A percentile compares a stretch with the other conserved stretches of the same genome.
Evolutionary conservation across 768 basidiomycete genomes (phyloP).

Genomic region (Dioszegia crocea): DNA sequence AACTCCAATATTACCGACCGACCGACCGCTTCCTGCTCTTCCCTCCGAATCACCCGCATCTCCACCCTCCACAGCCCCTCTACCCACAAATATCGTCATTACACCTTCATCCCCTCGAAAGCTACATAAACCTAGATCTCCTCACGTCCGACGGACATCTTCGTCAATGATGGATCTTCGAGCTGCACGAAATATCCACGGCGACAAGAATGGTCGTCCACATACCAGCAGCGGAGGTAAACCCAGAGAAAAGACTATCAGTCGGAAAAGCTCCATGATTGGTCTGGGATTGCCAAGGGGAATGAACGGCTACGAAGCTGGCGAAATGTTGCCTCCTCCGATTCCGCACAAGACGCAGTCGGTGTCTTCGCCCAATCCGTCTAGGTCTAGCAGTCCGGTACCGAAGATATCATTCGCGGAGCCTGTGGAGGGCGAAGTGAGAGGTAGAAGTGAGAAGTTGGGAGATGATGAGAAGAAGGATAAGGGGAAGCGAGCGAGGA

Average conservation of each 20-base stretch:
- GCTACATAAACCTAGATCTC: neutral
- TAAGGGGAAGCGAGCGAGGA: constrained; percentile 27
- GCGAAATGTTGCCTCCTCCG: constrained; percentile 15
- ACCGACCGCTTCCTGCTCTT: constrained; percentile 13
- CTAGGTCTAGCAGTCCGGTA: constrained; percentile 29
- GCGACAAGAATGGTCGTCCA: neutral
- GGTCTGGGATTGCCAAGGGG: constrained; percentile 35
- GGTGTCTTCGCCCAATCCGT: constrained; percentile 41
- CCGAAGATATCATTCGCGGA: constrained; percentile 36
- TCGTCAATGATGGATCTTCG: constrained; percentile 1
- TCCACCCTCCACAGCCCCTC: neutral
- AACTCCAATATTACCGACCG: neutral
- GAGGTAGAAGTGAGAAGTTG: neutral
- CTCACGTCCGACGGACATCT: constrained; percentile 4
- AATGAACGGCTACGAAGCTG: neutral
- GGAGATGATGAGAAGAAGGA: constrained; percentile 8
- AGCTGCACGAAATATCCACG: neutral
- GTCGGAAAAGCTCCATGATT: constrained; percentile 19
- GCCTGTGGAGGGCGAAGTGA: constrained; percentile 10
- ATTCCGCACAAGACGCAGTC: constrained; percentile 29
- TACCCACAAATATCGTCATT: constrained; percentile 31
- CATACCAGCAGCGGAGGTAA: neutral
- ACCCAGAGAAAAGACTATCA: constrained; percentile 4
- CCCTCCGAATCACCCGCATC: constrained; percentile 1
- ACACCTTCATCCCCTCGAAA: constrained; percentile 43